Conservation (phyloP, 306 rosid species). For the Pueraria montana region DNA sequence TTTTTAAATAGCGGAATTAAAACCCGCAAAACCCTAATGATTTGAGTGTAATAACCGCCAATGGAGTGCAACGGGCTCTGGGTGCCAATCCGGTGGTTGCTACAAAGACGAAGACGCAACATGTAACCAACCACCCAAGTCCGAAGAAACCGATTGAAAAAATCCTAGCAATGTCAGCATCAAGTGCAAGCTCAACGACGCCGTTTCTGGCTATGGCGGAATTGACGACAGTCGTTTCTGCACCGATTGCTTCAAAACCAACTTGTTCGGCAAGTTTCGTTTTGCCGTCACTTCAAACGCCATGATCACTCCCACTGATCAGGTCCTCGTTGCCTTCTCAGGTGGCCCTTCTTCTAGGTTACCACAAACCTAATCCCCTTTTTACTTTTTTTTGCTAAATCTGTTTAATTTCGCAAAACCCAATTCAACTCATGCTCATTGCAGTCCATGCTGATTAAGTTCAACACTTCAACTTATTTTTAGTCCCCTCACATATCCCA, state of each 20-base stretch:
- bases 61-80: slow-evolving; percentile 88
- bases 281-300: slow-evolving; percentile 82
- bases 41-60: not conserved
- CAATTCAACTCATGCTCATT: no score
- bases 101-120: slow-evolving; percentile 60
- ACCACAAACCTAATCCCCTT: not conserved
- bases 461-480: no score
- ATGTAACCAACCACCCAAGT: not conserved
- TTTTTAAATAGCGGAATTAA: no score
- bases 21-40: slow-evolving; percentile 46
- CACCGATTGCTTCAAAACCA: slow-evolving; percentile 75
- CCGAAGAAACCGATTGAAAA: slow-evolving; percentile 35
- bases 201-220: slow-evolving; percentile 64
- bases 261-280: slow-evolving; percentile 86
- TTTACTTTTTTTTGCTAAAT: not conserved
- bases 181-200: slow-evolving; percentile 80
- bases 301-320: slow-evolving; percentile 88
- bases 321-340: slow-evolving; percentile 93
- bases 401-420: not conserved
- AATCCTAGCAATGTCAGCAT: slow-evolving; percentile 57
- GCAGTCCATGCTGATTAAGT: no score
- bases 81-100: slow-evolving; percentile 80
- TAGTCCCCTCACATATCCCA: no score
- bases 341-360: slow-evolving; percentile 97
- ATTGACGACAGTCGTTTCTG: slow-evolving; percentile 78